A percentile compares a stretch with the other conserved stretches of the same genome.
These are phyloP conservation scores for Acacia melanoxylon DNA, from an alignment of 306 rosid species.

Conservation along the genomic window DNA sequence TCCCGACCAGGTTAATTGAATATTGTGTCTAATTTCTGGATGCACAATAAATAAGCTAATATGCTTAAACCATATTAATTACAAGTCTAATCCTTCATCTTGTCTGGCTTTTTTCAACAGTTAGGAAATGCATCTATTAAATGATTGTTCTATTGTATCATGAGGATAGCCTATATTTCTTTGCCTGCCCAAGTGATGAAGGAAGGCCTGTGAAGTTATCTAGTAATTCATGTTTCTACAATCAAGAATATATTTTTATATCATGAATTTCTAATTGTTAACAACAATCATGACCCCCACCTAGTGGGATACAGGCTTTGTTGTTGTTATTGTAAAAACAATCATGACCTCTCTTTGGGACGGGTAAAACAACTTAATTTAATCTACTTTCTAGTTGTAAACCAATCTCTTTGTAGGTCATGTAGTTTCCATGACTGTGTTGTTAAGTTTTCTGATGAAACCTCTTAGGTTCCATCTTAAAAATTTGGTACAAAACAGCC, in stretches of 20 bases:
- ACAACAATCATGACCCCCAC: background rate
- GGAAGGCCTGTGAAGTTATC: background rate
- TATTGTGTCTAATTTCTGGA: background rate
- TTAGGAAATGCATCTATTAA: background rate
- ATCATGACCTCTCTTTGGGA: background rate
- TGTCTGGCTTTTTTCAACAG: background rate
- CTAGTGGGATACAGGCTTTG: too few relatives aligned
- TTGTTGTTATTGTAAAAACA: background rate
- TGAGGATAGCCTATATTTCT: background rate
- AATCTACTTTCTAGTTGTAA: background rate
- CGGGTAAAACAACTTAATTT: background rate
- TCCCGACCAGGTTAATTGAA: background rate
- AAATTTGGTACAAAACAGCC: background rate
- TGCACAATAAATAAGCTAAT: background rate
- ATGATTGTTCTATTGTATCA: background rate
- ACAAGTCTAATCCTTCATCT: background rate
- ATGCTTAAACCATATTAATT: background rate
- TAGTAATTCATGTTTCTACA: background rate
- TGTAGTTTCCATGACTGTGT: background rate
- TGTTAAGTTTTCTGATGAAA: background rate
- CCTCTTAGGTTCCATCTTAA: background rate
- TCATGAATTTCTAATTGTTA: background rate
- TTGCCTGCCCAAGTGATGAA: background rate
- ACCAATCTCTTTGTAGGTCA: background rate
- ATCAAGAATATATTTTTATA: background rate